Evolutionary conservation across 495 filamentous ascomycete species (phyloP), one percentile per base, ranked within the genome.

Genomic region (Aspergillus conjunctus): DNA sequence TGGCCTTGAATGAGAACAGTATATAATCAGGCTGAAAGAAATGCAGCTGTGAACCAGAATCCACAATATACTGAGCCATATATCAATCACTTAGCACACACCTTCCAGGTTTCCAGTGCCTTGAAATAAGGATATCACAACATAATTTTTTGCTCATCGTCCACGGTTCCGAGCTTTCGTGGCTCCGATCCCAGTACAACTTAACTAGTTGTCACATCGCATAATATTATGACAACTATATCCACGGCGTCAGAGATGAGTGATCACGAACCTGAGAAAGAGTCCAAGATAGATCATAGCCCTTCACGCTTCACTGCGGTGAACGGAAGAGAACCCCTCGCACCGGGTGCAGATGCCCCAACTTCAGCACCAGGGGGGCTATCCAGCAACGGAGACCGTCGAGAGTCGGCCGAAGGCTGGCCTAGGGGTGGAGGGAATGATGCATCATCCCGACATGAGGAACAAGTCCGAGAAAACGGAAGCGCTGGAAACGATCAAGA

Each of bases 251-350:
- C 77, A 48, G 66, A 71, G 54, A 71, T 76, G 66, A 75, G 74
- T 32, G 69, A 71, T 55, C 73, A 75, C 49, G 75, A 72, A 17
- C 63, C 71, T 7, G 75, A 77, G 43, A 68, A 66, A 33, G 77
- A 82, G 37, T 67, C 71, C 17, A 74, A 74, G 46, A 60, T 77
- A 31, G 79, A 80, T 20, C 75, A 77, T 44, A 81, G 77, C 48
- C 79, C 80, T 31, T 80, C 79, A 15, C 74, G 77, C 20, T 84
- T 84, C 59, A 84, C 81, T 4, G 80, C 81, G 45, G 80, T 84
- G 31, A 84, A 84, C 69, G 81, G 79, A 50, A 77, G 67, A 59
- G 77, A 78, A 5, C 48, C 69, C 15, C 51, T 68, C 20, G 31
- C 54, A n/a, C 44, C 66, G 18, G 68, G 53, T 17, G 54, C 59